A percentile compares a stretch with the other conserved stretches of the same genome.
phyloP scores from a whole-genome alignment of 352 stramenopile species.

The Phytophthora lateralis region DNA sequence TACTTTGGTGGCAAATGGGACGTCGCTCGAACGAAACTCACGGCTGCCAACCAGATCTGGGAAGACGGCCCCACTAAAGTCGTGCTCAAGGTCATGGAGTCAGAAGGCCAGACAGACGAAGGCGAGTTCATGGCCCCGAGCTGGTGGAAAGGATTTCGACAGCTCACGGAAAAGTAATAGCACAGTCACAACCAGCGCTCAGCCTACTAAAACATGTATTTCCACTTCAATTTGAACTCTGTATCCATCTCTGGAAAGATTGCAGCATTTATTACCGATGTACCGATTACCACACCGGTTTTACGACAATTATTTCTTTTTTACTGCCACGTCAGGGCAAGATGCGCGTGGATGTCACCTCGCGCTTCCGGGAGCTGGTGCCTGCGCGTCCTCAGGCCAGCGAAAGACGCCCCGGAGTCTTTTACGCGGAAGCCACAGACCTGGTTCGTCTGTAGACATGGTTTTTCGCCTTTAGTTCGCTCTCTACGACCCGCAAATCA shows the following conservation, averaged over 20 bases:
- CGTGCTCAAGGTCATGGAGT: slow-evolving; percentile 91
- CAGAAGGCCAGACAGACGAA: slow-evolving; percentile 74
- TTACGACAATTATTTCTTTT: too few relatives aligned
- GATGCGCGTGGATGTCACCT: slow-evolving; percentile 46
- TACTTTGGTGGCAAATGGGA: slow-evolving; percentile 96
- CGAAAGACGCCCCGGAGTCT: slow-evolving; percentile 4
- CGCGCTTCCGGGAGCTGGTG: slow-evolving; percentile 42
- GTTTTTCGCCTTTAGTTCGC: neutral
- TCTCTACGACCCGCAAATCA: slow-evolving; percentile 5
- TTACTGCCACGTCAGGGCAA: slow-evolving; percentile 16
- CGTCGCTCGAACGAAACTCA: slow-evolving; percentile 80
- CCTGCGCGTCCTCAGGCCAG: slow-evolving; percentile 7
- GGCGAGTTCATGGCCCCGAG: slow-evolving; percentile 76
- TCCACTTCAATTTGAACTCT: slow-evolving; percentile 10
- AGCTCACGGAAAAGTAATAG: slow-evolving; percentile 93
- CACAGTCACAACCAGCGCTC: slow-evolving; percentile 3
- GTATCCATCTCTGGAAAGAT: slow-evolving; percentile 10
- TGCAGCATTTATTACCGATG: neutral
- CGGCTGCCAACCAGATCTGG: slow-evolving; percentile 91
- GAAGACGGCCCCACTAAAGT: slow-evolving; percentile 90
- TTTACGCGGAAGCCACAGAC: slow-evolving; percentile 36
- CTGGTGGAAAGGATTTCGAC: slow-evolving; percentile 93
- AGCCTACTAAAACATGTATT: slow-evolving; percentile 22
- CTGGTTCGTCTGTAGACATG: slow-evolving; percentile 27
- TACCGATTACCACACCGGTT: too few relatives aligned